Base-by-base conservation (phyloP, 202 grass and related monocot species). In the Hordeum pubiflorum region DNA sequence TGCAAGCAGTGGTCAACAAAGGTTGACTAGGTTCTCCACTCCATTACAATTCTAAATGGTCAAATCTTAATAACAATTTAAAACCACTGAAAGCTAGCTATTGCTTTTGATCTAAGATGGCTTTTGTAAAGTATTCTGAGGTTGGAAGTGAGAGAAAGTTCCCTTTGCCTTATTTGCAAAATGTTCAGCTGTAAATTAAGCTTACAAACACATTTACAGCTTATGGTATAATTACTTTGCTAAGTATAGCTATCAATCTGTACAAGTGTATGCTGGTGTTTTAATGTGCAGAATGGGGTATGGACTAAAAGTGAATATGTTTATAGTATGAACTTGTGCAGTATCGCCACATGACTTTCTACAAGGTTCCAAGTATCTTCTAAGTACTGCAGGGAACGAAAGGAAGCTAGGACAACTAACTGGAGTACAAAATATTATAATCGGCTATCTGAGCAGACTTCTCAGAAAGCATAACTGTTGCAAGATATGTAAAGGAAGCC, bases 171-270 rank as follows among this genome's bases (percentile, higher is more conserved):
- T 31, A 64, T 67, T 68, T 68, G 21, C 22, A 74, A 38, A 7
- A 4, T 32, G 14, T 60, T 26, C 38, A 60, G 22, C 17, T 67
- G 59, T 32, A 69, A 27, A 76, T 10, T 18, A 54, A 46, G 50
- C 18, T 22, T 39, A 39, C 40, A 72, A 77, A 27, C 2, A 48
- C 10, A 70, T 44, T 9, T 71, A 48, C 2, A 12, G 39, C 38
- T 18, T 27, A 1, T 36, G 12, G 32, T 12, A 60, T 62, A 14
- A 33, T 39, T 63, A 12, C 55, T 48, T 76, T 3, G 2, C 17
- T 52, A 79, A 73, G 27, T 69, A 52, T n/a, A 88, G 22, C 9
- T 84, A 80, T n/a, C 26, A 77, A 54, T 56, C 2, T 40, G 2
- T 18, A 31, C 17, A 15, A 6, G 41, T 17, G 15, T 10, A 23